Evolutionary conservation across 2,329 filamentous ascomycete species (phyloP), one percentile per base, ranked within the genome.

Genomic region (Aspergillus intermedius): DNA sequence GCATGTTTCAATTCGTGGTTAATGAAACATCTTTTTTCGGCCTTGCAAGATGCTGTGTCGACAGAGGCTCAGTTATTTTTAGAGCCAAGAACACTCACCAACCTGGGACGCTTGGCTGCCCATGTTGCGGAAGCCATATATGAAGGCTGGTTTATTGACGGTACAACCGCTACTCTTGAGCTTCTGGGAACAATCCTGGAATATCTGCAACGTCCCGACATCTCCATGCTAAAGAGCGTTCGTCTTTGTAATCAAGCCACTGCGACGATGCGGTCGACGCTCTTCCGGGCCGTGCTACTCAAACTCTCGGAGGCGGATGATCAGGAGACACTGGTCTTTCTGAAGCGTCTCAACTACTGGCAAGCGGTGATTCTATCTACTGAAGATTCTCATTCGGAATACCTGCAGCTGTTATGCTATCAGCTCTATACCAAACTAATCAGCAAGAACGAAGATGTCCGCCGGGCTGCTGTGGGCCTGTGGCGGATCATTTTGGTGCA

Each of bases 101-200:
- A 98, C 57, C 76, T 98, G 61, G 84, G 87, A 1, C 82, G 90
- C 10, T 86, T 96, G 54, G 82, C 84, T 28, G 74, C 81, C 2
- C 88, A 97, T 62, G 80, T 97, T 64, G 82, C 86, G 0, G 93
- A 98, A 65, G 88, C 89, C 5, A 85, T 95, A 10, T 96, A 93
- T 56, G 93, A 97, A 68, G 93, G 93, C 13, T 96, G 91, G 88
- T 97, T 97, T 62, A 81, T 96, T 54, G 86, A 93, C 55, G 91
- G 91, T 1, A 88, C 88, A 1, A 87, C 90, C 58, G 78, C 82
- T 3, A 79, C 93, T 57, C 78, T 97, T 28, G 91, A 97, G 60
- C 94, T 96, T 59, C 80, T 85, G 3, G 93, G 91, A 1, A 83
- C 85, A 46, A 71, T 96, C 5, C 70, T 98, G 5, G 93, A 98